Base-by-base conservation (phyloP, 805 yeast genomes). In the Candida verbasci region DNA sequence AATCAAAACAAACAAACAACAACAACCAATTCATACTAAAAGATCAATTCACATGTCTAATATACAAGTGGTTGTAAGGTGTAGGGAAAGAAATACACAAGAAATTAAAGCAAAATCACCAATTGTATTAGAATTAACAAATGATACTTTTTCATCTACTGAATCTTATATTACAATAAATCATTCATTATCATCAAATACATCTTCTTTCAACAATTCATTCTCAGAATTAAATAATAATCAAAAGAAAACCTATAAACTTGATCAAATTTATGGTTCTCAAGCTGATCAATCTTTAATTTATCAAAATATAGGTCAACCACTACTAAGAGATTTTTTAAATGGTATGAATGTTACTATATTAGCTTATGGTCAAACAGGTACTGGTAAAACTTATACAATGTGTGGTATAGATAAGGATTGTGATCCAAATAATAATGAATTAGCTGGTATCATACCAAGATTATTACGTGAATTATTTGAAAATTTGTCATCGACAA, bases 181-280 rank as follows among this genome's bases (percentile, higher is more conserved):
- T 23, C 37, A 51, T 33, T 35, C 40, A 16, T n/a, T n/a, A n/a
- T 6, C 29, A 29, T 17, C 43, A 40, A n/a, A 39, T 23, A 16
- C 41, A 17, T 10, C 17, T 9, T n/a, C 28, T 17, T 10, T 10
- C 2, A 18, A 9, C 7, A 15, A 22, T 9, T 17, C 38, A 24
- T 34, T 34, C 29, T 31, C 16, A 17, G 17, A 21, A 6, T 16
- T 17, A 17, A 14, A 11, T 3, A 33, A 18, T 24, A 25, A 33
- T 25, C 36, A 25, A 17, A 31, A 29, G 23, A 70, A 76, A 52
- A 74, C 82, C 1, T 88, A 82, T 55, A 65, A 73, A 6, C 82
- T 87, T 34, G 96, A 87, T 55, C 79, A 77, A 37, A 93, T 85
- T 0, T 86, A 82, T 57, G 95, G 95, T 1, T 80, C 94, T 1